These are phyloP conservation scores for Discostella stelligera DNA, from an alignment of 352 stramenopile species.

Conservation along the genomic window DNA sequence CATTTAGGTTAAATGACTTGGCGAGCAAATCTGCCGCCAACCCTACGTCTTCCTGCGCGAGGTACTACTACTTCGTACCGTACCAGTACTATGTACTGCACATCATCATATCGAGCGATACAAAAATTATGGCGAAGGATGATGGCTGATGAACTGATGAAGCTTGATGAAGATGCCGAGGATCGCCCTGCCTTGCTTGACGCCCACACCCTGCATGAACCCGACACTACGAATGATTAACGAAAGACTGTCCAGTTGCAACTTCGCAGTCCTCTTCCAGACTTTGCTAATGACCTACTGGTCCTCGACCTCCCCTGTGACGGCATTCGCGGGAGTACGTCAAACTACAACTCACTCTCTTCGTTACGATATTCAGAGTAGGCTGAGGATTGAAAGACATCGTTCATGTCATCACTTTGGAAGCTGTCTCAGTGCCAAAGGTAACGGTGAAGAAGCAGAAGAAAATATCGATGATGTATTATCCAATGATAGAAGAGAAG, in stretches of 20 bases:
- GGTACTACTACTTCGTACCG: too few species aligned
- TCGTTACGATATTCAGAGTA: slow-evolving; percentile 1
- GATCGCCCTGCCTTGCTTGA: too few species aligned
- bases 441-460: slow-evolving; percentile 19
- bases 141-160: slow-evolving; percentile 1
- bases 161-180: too few species aligned
- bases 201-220: too few species aligned
- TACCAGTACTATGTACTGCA: too few species aligned
- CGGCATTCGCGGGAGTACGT: slow-evolving; percentile 23
- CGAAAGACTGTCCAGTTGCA: too few species aligned
- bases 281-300: slow-evolving; percentile 12
- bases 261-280: neutral
- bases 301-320: slow-evolving; percentile 9
- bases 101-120: neutral
- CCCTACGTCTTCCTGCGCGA: slow-evolving; percentile 2
- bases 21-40: too few species aligned
- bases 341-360: neutral
- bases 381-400: neutral
- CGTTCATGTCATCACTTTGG: neutral
- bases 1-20: too few species aligned
- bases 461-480: slow-evolving; percentile 23
- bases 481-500: slow-evolving; percentile 44
- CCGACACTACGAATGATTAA: too few species aligned
- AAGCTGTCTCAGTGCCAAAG: neutral
- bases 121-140: neutral